phyloP scores from a whole-genome alignment of 495 filamentous ascomycete species.

The Rostrohypoxylon terebratum region DNA sequence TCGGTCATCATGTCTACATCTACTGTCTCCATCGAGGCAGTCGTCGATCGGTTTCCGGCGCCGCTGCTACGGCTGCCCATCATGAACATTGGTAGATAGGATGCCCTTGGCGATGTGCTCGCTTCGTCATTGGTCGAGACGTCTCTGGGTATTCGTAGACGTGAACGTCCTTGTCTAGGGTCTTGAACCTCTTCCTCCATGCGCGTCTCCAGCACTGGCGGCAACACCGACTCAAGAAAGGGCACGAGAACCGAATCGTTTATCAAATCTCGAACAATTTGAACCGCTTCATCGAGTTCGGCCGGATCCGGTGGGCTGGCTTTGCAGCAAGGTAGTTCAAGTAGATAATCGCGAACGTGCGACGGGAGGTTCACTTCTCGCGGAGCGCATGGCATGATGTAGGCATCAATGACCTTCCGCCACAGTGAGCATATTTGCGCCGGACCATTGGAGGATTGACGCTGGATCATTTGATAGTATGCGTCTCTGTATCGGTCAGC shows the following conservation, averaged over 20 bases:
- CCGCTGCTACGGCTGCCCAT: constrained; percentile 53
- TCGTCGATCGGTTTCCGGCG: constrained; percentile 52
- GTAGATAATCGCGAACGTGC: constrained; percentile 82
- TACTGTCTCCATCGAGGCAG: constrained; percentile 50
- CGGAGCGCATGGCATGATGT: constrained; percentile 81
- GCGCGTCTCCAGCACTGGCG: constrained; percentile 50
- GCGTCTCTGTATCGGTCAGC: constrained; percentile 87
- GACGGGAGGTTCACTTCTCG: constrained; percentile 94
- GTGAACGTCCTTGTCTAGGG: constrained; percentile 53
- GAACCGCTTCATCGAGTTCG: constrained; percentile 86
- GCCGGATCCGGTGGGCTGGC: constrained; percentile 79
- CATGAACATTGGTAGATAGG: constrained; percentile 59
- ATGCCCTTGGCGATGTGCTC: constrained; percentile 56
- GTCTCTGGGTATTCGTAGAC: constrained; percentile 55
- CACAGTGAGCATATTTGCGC: constrained; percentile 81
- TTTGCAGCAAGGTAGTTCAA: constrained; percentile 68
- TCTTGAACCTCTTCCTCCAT: constrained; percentile 52
- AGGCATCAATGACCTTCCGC: constrained; percentile 75
- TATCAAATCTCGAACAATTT: constrained; percentile 94
- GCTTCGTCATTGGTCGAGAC: constrained; percentile 50
- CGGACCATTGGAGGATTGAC: constrained; percentile 60
- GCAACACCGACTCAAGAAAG: constrained; percentile 74
- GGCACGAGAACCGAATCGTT: constrained; percentile 92
- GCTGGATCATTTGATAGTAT: constrained; percentile 58
- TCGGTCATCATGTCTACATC: constrained; percentile 60